Base-by-base conservation (phyloP, 1,284 basidiomycete species). In the Fomes fomentarius region DNA sequence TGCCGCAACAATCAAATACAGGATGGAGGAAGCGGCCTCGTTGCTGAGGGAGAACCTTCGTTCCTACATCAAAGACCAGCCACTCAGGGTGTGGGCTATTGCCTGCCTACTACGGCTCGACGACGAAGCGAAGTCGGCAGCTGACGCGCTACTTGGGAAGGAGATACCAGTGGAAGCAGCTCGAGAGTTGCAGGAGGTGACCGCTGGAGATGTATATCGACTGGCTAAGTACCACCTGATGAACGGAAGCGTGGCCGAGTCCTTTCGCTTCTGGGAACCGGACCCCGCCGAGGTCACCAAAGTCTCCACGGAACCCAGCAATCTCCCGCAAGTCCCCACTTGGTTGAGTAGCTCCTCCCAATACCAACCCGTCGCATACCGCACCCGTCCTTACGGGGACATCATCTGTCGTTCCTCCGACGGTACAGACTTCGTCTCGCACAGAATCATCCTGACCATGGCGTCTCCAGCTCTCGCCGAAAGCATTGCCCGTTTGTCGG, bases 161-260 rank as follows among this genome's bases (percentile, higher is more conserved):
- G 44, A 41, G 7, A 46, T 52, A 3, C 50, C 50, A 8, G 37
- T 19, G 10, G 25, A 43, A 19, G 14, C 44, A 10, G 45, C 51
- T 4, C 45, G 30, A 33, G 57, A 63, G 28, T 41, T 62, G 28
- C 30, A 52, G 3, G 50, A 52, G 17, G 22, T 60, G 9, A 38
- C 52, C 26, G 56, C 57, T 15, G 56, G 56, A 42, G 52, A 54
- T 21, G 60, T 60, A 17, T 57, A 48, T 24, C 43, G 55, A 19
- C 55, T 60, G 9, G 40, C 46, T 21, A 41, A 35, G 30, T 62
- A 44, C 42, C 57, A 55, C 21, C 47, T 51, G 4, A 12, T 26
- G 1, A 17, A 39, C 6, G 55, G 47, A 31, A 24, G 26, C 12
- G 60, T 56, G 11, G 35, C 30, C 10, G 42, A 33, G 22, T 21